phyloP scores from a whole-genome alignment of 2,329 filamentous ascomycete species.

The Fusarium tricinctum region DNA sequence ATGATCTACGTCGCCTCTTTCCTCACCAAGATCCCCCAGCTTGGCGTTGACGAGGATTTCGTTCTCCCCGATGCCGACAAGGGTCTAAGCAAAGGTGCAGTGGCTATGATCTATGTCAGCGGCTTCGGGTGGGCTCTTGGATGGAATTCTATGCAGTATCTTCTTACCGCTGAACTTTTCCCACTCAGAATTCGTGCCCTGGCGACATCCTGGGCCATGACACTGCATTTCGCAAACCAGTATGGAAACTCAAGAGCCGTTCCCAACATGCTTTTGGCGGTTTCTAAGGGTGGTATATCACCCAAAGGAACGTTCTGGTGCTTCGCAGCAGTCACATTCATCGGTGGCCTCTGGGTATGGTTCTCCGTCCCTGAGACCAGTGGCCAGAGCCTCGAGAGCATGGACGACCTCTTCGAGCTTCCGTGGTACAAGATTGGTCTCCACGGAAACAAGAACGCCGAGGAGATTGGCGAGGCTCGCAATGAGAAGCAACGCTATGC shows the following conservation, averaged over 20 bases:
- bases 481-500: slow-evolving; percentile 61
- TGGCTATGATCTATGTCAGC: slow-evolving; percentile 80
- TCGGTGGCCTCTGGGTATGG: slow-evolving; percentile 79
- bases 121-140: slow-evolving; percentile 78
- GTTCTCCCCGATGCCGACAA: slow-evolving; percentile 63
- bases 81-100: slow-evolving; percentile 67
- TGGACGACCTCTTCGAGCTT: slow-evolving; percentile 79
- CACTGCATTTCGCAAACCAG: slow-evolving; percentile 82
- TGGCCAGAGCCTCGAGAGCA: slow-evolving; percentile 75
- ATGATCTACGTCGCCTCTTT: slow-evolving; percentile 75
- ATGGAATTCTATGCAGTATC: slow-evolving; percentile 84
- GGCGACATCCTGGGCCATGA: slow-evolving; percentile 80
- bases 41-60: slow-evolving; percentile 64
- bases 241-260: slow-evolving; percentile 83
- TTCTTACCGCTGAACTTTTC: slow-evolving; percentile 83
- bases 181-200: slow-evolving; percentile 80
- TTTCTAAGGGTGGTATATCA: slow-evolving; percentile 62
- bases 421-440: slow-evolving; percentile 82
- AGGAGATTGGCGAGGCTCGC: slow-evolving; percentile 59
- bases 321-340: slow-evolving; percentile 76
- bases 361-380: slow-evolving; percentile 80
- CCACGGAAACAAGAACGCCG: slow-evolving; percentile 66
- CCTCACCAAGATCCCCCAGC: slow-evolving; percentile 72
- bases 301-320: slow-evolving; percentile 82
- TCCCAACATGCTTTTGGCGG: slow-evolving; percentile 77